Base-by-base conservation (phyloP, 1,139 yeast species). In the Yamadazyma triangularis region DNA sequence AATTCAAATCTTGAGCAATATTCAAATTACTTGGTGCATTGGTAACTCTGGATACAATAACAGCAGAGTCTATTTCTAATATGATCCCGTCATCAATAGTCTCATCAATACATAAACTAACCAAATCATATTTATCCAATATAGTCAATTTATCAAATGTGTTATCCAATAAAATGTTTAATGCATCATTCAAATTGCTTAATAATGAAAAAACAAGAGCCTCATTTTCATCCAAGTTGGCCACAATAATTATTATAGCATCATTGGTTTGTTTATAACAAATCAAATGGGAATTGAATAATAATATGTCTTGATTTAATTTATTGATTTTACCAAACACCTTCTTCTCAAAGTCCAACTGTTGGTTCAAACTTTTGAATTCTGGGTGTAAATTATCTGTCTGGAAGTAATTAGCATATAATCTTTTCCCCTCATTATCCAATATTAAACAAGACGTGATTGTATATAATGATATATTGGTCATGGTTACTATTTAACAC, bases 1-100 rank as follows among this genome's bases (percentile, higher is more conserved):
- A 58, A 36, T 75, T 70, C 41, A 77, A 71, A 29, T 70, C 74
- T 37, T 48, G 53, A 25, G 56, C 44, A 25, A 51, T 42, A 18
- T 40, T 47, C 16, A 45, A 39, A 21, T 47, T 39, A 27, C 24
- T 36, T 22, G 96, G 96, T 19, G 93, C 80, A 45, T 78, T 77
- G 21, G 96, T 84, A 12, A 89, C 96, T 57, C 98, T 74, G 13
- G 94, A 77, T 4, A 89, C 91, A 47, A 91, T 85, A 29, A 87
- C 78, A 26, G 82, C 77, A 3, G 95, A 79, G 50, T 91, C 97
- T 25, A 88, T 82, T 58, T 91, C 97, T 45, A 93, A 70, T 40
- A 93, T 79, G 42, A 91, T 78, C 16, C 97, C 96, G 47, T 85
- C 93, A 54, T 91, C 98, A 34, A 91, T 70, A 15, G 94, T 75